Base-by-base conservation (phyloP, 2,329 filamentous ascomycete genomes). In the Pestalotiopsis sp. region DNA sequence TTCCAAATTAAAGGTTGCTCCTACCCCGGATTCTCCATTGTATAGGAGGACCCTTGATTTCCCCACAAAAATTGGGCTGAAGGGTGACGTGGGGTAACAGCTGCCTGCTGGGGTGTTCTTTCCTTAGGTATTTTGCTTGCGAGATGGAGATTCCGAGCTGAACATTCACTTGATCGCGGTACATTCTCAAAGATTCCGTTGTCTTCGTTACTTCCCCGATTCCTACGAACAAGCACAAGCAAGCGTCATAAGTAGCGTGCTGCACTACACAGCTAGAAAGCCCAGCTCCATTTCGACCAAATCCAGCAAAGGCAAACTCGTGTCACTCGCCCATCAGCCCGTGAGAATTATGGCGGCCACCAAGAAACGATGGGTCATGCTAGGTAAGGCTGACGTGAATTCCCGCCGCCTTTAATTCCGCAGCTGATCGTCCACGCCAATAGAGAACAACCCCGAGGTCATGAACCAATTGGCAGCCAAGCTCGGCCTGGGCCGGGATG, bases 401-500 rank as follows among this genome's bases (percentile, higher is more conserved):
- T 11, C 31, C 27, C 23, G 57, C 27, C 5, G 27, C 23, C 23
- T 5, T 31, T 6, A 1, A 12, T 13, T 17, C 27, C 59, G n/a
- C 59, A 36, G 36, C 59, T 62, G 20, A 39, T 17, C 5, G 17
- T 4, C 45, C 45, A 2, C 25, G 17, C 20, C 13, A 11, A 23
- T 69, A 79, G 84, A 87, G 72, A 86, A 87, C 79, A 94, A 95
- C 79, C 93, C 94, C 0, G 90, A 92, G 75, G 90, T 95, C 63
- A 94, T 97, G 87, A 91, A 89, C 69, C 83, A 87, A 61, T 87
- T 97, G 14, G 86, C 92, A 31, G 88, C 89, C 77, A 88, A 90
- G 73, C 87, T 96, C 13, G 93, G 93, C 63, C 85, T 96, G 61
- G 91, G 92, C 1, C 31, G 31, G 77, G 84, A 25, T 36, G 59